Evolutionary conservation across 805 yeast species (phyloP), one percentile per base, ranked within the genome.

Genomic region (Candida insectorum): DNA sequence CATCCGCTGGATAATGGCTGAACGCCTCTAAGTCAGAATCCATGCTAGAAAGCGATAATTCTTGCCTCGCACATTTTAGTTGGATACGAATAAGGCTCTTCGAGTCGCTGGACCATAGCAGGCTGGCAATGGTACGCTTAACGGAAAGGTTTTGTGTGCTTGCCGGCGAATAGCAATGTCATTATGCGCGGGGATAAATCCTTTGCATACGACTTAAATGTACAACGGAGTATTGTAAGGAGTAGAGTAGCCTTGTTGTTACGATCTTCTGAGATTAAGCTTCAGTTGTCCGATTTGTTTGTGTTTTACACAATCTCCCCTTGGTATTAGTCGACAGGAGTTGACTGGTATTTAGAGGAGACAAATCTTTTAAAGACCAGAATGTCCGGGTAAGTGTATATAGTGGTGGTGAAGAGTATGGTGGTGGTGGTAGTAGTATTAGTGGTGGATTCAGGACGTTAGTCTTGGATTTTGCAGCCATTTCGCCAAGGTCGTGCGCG

Each of bases 191-290:
- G 31, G 31, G 31, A 28, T 28, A 28, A 28, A 28, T 28, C 31
- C 31, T 28, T 34, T 34, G 37, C 37, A 34, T 29, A 34, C 37
- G 37, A 63, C 69, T 63, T 61, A 59, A 54, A 54, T 60, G 65
- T 60, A 58, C 67, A 62, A 61, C 69, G 62, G 64, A 60, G 68
- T 62, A 59, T 61, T 62, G 31, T 52, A 36, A 36, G n/a, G n/a
- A n/a, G 71, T 60, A 64, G 72, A 67, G 72, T 65, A 65, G 72
- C 72, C 73, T 63, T 66, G 72, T 65, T 64, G 70, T 64, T 66
- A 63, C 73, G 71, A 66, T 65, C 71, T 65, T 31, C 34, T 31
- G 34, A 31, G 34, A 31, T 31, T 31, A 31, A 31, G 34, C 34
- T 29, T 32, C 35, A 32, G 35, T 32, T 32, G 35, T 32, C 35